A percentile compares a stretch with the other conserved stretches of the same genome.
Evolutionary conservation across 1,284 basidiomycete species (phyloP).

Genomic region (Tylopilus microsporus): DNA sequence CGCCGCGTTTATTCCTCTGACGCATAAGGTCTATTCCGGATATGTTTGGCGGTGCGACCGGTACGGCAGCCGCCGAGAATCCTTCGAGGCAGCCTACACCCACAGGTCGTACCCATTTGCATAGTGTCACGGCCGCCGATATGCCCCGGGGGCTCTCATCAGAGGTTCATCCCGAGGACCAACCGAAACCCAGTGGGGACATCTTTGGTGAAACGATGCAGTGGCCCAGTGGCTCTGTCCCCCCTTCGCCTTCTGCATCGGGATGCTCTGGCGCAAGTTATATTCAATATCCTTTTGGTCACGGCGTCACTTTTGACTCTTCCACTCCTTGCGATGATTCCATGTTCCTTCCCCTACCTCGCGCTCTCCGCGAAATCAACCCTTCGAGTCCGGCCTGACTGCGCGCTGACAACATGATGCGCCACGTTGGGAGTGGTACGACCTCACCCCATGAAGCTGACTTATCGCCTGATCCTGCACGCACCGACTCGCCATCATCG

Average conservation of each 20-base stretch:
- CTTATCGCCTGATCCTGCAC: background rate
- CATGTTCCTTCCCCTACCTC: slow-evolving; percentile 39
- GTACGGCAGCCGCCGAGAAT: slow-evolving; percentile 23
- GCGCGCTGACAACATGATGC: slow-evolving; percentile 45
- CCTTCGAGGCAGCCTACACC: slow-evolving; percentile 26
- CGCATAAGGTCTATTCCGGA: slow-evolving; percentile 71
- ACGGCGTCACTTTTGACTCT: slow-evolving; percentile 55
- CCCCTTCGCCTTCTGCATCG: slow-evolving; percentile 36
- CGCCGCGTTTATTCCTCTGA: slow-evolving; percentile 36
- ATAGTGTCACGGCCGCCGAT: slow-evolving; percentile 72
- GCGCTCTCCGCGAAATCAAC: slow-evolving; percentile 69
- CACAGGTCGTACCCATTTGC: slow-evolving; percentile 63
- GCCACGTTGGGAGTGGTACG: slow-evolving; percentile 11
- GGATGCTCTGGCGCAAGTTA: slow-evolving; percentile 25
- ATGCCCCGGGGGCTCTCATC: slow-evolving; percentile 40
- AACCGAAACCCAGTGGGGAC: slow-evolving; percentile 38
- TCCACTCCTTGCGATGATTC: slow-evolving; percentile 41
- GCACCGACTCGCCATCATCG: slow-evolving; percentile 14
- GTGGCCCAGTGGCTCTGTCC: slow-evolving; percentile 41
- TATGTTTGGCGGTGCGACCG: slow-evolving; percentile 34
- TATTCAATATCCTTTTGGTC: slow-evolving; percentile 58
- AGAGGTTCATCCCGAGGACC: slow-evolving; percentile 12
- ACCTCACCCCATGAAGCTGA: slow-evolving; percentile 11
- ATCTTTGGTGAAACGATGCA: slow-evolving; percentile 64
- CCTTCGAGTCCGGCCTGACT: slow-evolving; percentile 73